Evolutionary conservation across 78 protist genomes (phyloP), one percentile per base, ranked within the genome.

Genomic region (Dictyostelium firmibasis): DNA sequence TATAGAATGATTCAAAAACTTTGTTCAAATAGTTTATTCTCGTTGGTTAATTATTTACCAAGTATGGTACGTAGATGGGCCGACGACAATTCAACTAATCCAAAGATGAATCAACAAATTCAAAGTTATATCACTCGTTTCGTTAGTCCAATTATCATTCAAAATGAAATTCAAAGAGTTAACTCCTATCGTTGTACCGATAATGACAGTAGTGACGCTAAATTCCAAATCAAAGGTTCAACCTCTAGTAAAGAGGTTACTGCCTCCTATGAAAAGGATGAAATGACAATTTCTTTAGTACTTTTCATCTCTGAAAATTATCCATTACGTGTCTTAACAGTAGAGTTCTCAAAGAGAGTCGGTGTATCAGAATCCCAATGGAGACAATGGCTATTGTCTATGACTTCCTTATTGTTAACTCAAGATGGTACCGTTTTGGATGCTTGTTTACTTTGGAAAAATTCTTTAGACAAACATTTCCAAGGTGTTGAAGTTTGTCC

Each of bases 401-500:
- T 97, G 97, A 70, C 91, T 5, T 91, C 98, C 9, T 43, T 97
- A 47, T 92, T 97, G 0, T 62, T 60, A 44, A 29, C 95, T 50
- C 97, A 94, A 44, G 97, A 97, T 92, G 97, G 98, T 25, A 27
- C 96, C 1, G 57, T 97, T 31, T 31, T 87, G 13, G 98, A 97
- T 83, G 98, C 96, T 11, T 78, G 93, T 36, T 47, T 92, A 43
- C 92, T 96, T 29, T 97, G 97, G 97, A 92, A 92, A 43, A 16
- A 62, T 47, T 64, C 88, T 31, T 87, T 97, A 16, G 98, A 97
- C 79, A 91, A 84, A 81, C 95, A 93, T 67, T 97, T 97, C 77
- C 92, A 91, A 25, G 98, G 98, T 14, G 98, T 97, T 13, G 98
- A 97, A 62, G 94, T 92, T 38, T 97, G 98, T 76, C 97, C 98